Conservation (phyloP, 192 early-diverging fungal species). For the Backusella westeae region DNA sequence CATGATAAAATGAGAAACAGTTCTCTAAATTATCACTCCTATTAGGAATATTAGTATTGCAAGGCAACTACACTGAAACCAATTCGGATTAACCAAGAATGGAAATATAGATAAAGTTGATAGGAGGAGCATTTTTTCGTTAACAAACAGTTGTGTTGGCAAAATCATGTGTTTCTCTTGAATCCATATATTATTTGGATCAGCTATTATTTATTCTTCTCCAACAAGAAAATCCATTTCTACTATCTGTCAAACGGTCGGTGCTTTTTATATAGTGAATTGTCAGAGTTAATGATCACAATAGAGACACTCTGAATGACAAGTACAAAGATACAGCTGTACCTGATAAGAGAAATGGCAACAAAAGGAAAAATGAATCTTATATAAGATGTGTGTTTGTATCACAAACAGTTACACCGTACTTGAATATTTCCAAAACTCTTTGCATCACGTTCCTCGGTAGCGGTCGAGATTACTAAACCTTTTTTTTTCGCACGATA, state of each 20-base stretch:
- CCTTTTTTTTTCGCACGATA: not conserved
- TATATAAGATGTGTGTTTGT: too few relatives aligned
- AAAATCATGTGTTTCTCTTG: too few relatives aligned
- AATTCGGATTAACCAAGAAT: not conserved
- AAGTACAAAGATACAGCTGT: too few relatives aligned
- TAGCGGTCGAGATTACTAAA: not conserved
- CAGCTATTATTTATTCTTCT: too few relatives aligned
- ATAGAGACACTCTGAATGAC: too few relatives aligned
- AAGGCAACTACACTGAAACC: not conserved
- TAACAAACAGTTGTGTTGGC: not conserved
- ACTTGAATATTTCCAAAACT: too few relatives aligned
- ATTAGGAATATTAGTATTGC: not conserved
- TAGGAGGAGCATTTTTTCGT: not conserved
- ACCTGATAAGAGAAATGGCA: too few relatives aligned
- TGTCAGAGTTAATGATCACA: too few relatives aligned
- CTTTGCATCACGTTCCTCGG: not conserved
- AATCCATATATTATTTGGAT: too few relatives aligned
- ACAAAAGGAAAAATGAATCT: not conserved
- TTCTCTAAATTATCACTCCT: not conserved
- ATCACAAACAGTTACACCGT: not conserved
- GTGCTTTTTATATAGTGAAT: too few relatives aligned
- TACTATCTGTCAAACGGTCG: too few relatives aligned
- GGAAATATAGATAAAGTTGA: not conserved
- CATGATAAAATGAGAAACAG: not conserved
- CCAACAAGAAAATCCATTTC: too few relatives aligned